Conservation (phyloP, 208 protist species). For the Phytomonas sp. region DNA sequence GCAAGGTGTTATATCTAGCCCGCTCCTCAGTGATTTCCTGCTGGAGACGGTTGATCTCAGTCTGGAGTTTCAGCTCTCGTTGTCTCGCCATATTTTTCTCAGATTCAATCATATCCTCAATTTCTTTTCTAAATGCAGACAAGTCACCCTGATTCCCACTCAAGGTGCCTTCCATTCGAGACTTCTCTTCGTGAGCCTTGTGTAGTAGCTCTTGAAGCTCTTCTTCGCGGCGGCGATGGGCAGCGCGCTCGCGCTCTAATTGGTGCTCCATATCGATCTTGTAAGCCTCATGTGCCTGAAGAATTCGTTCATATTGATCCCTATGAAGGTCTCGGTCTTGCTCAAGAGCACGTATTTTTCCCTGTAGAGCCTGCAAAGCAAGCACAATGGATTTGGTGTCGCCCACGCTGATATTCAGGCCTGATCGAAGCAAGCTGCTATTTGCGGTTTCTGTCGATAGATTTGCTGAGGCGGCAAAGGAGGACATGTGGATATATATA, state of each 20-base stretch:
- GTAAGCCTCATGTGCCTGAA: conserved; percentile 77
- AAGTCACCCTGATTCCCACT: conserved; percentile 33
- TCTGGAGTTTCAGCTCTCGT: conserved; percentile 44
- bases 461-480: conserved; percentile 18
- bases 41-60: conserved; percentile 51
- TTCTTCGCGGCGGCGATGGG: conserved; percentile 62
- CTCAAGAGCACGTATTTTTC: conserved; percentile 82
- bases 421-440: conserved; percentile 80
- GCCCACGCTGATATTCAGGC: conserved; percentile 80
- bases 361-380: conserved; percentile 78
- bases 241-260: conserved; percentile 68
- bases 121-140: conserved; percentile 46
- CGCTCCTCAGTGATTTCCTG: conserved; percentile 53
- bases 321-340: conserved; percentile 83
- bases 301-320: conserved; percentile 76
- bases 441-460: conserved; percentile 48
- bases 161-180: conserved; percentile 44
- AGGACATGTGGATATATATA: conserved; percentile 4
- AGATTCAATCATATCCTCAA: conserved; percentile 65
- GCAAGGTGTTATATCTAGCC: conserved; percentile 27
- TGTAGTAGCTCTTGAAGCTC: conserved; percentile 71
- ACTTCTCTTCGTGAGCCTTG: conserved; percentile 53
- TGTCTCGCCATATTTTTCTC: conserved; percentile 53
- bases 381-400: conserved; percentile 89
- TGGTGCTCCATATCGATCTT: conserved; percentile 82